A percentile compares a stretch with the other conserved stretches of the same genome.
Evolutionary conservation across 129 eudicot genomes (phyloP).

Genomic region (Helichrysum umbraculigerum): DNA sequence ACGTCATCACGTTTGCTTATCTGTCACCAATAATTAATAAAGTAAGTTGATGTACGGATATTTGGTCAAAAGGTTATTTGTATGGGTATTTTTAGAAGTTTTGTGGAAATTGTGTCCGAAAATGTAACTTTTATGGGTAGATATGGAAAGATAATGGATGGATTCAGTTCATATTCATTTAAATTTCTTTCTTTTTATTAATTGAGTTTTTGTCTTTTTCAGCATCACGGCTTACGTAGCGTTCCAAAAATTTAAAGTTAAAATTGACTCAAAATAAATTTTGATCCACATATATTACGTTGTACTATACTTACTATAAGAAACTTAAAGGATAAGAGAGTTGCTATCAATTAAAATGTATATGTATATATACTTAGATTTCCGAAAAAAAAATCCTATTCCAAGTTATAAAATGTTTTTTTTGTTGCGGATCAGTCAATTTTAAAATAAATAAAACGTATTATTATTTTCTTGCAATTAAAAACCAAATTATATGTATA

Average conservation of each 20-base stretch:
- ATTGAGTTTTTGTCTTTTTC: not conserved
- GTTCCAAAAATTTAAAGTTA: too few species aligned
- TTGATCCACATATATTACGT: not conserved
- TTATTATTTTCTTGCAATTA: too few species aligned
- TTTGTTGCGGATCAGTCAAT: too few species aligned
- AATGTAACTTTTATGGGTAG: not conserved
- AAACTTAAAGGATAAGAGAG: too few species aligned
- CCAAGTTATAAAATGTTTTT: too few species aligned
- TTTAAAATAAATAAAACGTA: too few species aligned
- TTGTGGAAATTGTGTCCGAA: not conserved
- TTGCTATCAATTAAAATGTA: too few species aligned
- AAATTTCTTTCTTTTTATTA: not conserved
- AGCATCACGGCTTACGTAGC: not conserved
- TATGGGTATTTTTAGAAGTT: slow-evolving; percentile 11
- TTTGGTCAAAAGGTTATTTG: not conserved
- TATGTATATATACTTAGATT: too few species aligned
- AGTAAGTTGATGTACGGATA: not conserved
- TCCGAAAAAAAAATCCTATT: too few species aligned
- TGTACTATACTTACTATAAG: too few species aligned
- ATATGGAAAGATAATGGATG: not conserved
- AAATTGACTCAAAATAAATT: not conserved
- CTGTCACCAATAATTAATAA: slow-evolving; percentile 20
- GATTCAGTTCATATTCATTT: not conserved
- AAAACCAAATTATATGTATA: too few species aligned
- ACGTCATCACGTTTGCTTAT: not conserved